Percentiles rank a stretch among this genome's conserved stretches.
These are phyloP conservation scores for Fusarium lateritium DNA, from an alignment of 2,329 filamentous ascomycete species.

Conservation along the genomic window DNA sequence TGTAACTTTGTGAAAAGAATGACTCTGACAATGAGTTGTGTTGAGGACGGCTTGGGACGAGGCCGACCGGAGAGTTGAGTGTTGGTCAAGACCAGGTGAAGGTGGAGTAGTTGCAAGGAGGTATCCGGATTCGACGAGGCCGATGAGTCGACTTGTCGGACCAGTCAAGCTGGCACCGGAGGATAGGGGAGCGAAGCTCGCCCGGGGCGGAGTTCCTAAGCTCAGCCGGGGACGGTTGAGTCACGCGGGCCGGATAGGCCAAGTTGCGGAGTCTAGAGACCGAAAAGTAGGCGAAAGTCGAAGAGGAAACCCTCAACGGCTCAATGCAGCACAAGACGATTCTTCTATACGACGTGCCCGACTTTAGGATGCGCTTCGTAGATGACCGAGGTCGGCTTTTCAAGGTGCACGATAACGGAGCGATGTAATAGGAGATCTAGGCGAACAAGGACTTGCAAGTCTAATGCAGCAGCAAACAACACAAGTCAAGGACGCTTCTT, in stretches of 20 bases:
- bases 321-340: slow-evolving; percentile 40
- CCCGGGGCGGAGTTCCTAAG: slow-evolving; percentile 45
- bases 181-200: slow-evolving; percentile 52
- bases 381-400: slow-evolving; percentile 30
- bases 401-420: slow-evolving; percentile 23
- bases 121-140: slow-evolving; percentile 48
- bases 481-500: slow-evolving; percentile 52
- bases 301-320: slow-evolving; percentile 47
- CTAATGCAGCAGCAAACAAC: slow-evolving; percentile 40
- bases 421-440: slow-evolving; percentile 34
- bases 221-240: slow-evolving; percentile 45
- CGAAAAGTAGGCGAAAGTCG: slow-evolving; percentile 28
- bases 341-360: slow-evolving; percentile 31
- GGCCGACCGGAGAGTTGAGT: slow-evolving; percentile 43
- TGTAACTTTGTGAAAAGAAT: slow-evolving; percentile 48
- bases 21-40: slow-evolving; percentile 47
- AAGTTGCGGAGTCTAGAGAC: slow-evolving; percentile 26
- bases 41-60: slow-evolving; percentile 49
- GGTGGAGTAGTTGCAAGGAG: slow-evolving; percentile 11
- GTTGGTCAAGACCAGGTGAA: slow-evolving; percentile 27
- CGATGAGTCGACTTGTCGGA: slow-evolving; percentile 51
- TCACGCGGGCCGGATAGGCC: slow-evolving; percentile 44
- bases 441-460: slow-evolving; percentile 36
- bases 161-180: slow-evolving; percentile 50
- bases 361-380: slow-evolving; percentile 25